Conservation (phyloP, 331 rosid genomes). For the Malus hybrid region DNA sequence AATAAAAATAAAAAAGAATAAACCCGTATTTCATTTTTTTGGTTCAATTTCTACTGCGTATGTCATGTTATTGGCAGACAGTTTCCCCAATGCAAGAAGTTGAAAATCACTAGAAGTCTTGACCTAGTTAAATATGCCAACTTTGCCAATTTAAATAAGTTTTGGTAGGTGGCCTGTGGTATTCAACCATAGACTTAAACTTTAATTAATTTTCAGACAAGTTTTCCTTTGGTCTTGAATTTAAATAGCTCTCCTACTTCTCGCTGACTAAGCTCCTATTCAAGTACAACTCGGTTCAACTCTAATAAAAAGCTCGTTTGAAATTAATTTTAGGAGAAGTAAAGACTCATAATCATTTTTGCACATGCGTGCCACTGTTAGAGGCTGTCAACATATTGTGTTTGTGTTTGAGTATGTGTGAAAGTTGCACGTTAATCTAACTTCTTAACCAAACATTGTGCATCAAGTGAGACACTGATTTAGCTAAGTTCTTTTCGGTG, state of each 20-base stretch:
- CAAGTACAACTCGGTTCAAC: neutral
- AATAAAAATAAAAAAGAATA: no score
- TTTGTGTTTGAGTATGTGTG: no score
- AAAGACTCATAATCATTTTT: no score
- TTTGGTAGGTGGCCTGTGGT: neutral
- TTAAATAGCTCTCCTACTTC: neutral
- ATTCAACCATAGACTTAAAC: neutral
- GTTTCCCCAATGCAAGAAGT: neutral
- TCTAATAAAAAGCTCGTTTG: neutral
- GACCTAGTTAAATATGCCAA: neutral
- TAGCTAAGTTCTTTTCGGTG: no score
- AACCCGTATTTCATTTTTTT: no score
- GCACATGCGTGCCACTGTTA: neutral
- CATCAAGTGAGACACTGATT: no score
- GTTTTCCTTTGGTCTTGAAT: neutral
- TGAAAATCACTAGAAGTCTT: neutral
- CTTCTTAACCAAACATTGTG: no score
- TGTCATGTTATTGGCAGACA: neutral
- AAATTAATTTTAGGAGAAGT: no score
- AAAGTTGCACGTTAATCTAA: no score
- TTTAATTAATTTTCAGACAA: neutral
- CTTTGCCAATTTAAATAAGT: neutral
- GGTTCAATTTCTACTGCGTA: neutral
- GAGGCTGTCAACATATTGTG: no score
- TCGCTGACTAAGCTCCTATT: neutral